phyloP scores from a whole-genome alignment of 768 basidiomycete species.

The Kwoniella europaea region DNA sequence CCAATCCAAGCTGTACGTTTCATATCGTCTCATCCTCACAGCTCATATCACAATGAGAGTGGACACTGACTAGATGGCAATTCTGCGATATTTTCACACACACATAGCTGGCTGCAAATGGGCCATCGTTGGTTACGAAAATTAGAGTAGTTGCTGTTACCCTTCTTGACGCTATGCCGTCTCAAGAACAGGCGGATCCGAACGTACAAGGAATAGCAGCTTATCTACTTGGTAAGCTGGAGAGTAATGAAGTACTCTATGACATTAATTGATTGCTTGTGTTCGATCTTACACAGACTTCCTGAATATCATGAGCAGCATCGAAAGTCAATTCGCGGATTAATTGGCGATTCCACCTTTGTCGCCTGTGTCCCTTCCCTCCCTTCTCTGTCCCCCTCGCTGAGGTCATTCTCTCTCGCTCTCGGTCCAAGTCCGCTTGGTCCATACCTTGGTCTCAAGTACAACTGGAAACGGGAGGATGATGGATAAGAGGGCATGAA shows the following conservation, averaged over 20 bases:
- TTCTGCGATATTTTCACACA: slow-evolving; percentile 1
- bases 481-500: no score
- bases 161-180: slow-evolving; percentile 39
- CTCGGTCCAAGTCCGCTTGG: no score
- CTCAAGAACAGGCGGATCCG: slow-evolving; percentile 30
- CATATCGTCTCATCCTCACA: no score
- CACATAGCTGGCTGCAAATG: slow-evolving; percentile 40
- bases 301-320: slow-evolving; percentile 44
- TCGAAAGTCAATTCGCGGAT: slow-evolving; percentile 42
- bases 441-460: no score
- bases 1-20: slow-evolving; percentile 36
- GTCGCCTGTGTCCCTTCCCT: no score
- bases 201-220: slow-evolving; percentile 40
- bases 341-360: background rate
- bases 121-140: slow-evolving; percentile 41
- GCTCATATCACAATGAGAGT: background rate
- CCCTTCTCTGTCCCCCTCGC: no score
- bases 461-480: no score
- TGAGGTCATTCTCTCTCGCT: no score
- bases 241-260: background rate
- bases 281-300: slow-evolving; percentile 25
- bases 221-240: slow-evolving; percentile 35
- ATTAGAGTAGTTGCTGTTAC: slow-evolving; percentile 42
- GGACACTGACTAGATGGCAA: background rate
- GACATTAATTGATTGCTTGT: background rate